Evolutionary conservation across 169 alveolate genomes (phyloP).

Genomic region (Perkinsus olseni): DNA sequence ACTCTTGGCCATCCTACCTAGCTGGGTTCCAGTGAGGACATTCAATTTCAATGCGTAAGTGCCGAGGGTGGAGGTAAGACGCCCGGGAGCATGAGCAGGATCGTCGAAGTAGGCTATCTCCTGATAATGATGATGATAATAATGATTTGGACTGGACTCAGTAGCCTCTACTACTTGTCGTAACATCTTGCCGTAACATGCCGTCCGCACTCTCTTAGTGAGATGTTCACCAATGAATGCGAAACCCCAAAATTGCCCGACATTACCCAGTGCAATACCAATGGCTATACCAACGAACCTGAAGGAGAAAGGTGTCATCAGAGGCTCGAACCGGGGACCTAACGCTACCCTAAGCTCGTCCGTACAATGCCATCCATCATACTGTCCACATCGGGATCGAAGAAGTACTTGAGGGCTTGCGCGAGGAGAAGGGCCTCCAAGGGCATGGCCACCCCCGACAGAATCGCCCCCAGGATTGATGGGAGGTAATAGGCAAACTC

Average conservation of each 20-base stretch:
- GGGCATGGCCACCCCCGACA: neutral
- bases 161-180: neutral
- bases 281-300: neutral
- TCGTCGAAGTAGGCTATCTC: slow-evolving; percentile 44
- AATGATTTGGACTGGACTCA: neutral
- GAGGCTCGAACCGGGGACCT: neutral
- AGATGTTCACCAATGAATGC: neutral
- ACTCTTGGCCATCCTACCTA: neutral
- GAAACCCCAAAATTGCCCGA: neutral
- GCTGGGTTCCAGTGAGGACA: neutral
- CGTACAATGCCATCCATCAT: neutral
- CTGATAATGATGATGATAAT: slow-evolving; percentile 1
- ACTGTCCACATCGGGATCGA: neutral
- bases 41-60: slow-evolving; percentile 8
- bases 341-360: neutral
- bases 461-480: neutral
- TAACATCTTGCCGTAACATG: neutral
- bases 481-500: neutral
- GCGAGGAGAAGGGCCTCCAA: neutral
- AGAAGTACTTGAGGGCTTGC: neutral
- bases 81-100: slow-evolving; percentile 40
- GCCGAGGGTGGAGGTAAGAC: slow-evolving; percentile 29
- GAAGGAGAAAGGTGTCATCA: neutral
- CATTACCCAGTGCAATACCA: neutral
- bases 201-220: neutral